Evolutionary conservation across 2,329 filamentous ascomycete species (phyloP), one percentile per base, ranked within the genome.

Genomic region (Fusarium poae): DNA sequence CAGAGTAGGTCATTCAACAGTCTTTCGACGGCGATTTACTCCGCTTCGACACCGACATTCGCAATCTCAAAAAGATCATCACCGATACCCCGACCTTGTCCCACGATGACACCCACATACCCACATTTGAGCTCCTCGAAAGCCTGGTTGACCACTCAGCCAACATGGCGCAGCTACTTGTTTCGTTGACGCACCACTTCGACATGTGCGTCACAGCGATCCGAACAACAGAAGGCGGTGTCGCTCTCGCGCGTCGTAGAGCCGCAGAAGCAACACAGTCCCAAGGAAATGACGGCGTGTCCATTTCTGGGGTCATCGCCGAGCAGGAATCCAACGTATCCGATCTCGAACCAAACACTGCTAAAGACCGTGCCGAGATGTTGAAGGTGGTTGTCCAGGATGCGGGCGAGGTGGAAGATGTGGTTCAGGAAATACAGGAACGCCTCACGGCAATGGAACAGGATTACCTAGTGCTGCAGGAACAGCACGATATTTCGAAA

Each of bases 131-230:
- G 6, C 82, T 89, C 42, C 81, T 92, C n/a, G 81, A 85, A 30
- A 82, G 84, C 4, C 84, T 97, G 35, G 89, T 94, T 68, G 84
- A 84, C 16, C 89, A 95, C 71, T 94, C 94, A 0, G 89, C 92
- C 66, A 89, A 90, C 72, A 95, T 97, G 89, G 95, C 94, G 7
- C 85, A 90, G 59, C 85, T 93, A 7, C 86, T 98, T 3, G 88
- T 93, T 58, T 93, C 91, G 1, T 83, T 98, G 6, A 94, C 93
- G 10, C 88, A 87, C 27, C 95, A 98, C 79, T 97, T 97, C 77
- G 95, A 98, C 78, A 88, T 97, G 68, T 97, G 95, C 78, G 92
- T 97, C 16, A 95, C 91, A 1, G 95, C 95, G 1, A 91, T 97
- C 43, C 92, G 94, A 62, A 93, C 95, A 51, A 97, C 94, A 5